Base-by-base conservation (phyloP, 2,329 filamentous ascomycete genomes). In the Microdochium trichocladiopsis region DNA sequence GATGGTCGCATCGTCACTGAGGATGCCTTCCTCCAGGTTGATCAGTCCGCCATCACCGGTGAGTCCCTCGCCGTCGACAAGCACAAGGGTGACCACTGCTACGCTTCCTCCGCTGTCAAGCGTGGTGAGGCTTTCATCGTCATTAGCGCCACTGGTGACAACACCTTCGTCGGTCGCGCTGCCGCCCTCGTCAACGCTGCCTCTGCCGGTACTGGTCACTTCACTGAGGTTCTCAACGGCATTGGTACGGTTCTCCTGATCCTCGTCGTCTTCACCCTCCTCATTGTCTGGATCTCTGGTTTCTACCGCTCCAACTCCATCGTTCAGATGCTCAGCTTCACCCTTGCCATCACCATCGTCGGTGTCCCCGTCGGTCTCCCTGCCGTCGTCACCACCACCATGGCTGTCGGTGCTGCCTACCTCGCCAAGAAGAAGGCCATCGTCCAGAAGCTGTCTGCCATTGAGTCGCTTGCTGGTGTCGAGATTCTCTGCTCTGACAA, bases 401-500 rank as follows among this genome's bases (percentile, higher is more conserved):
- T 95, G 90, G 90, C 90, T 68, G 90, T 95, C 69, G 90, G 90
- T 75, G 90, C 90, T 59, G 88, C 90, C 57, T 94, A 94, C 72
- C 83, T 95, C 54, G 90, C 90, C 64, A 92, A 91, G 79, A 92
- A 93, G 80, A 84, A 92, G 76, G 91, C 90, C 51, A 95, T 95
- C 60, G 90, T 95, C 59, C 90, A 95, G 77, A 95, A 93, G 78
- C 84, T 95, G 51, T 90, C 87, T 31, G 90, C 90, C 58, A 95
- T 95, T 57, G 90, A 95, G 77, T 95, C 90, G 24, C 80, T 95
- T 58, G 90, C 90, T 66, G 90, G 90, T 77, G 91, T 95, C 57
- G 88, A 95, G 73, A 94, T 95, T 70, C 87, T 95, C 53, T 95
- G 90, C 79, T 93, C 90, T 51, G 90, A 95, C 81, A 95, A 95